Evolutionary conservation across 78 protist genomes (phyloP), one percentile per base, ranked within the genome.

Genomic region (Polysphondylium violaceum): DNA sequence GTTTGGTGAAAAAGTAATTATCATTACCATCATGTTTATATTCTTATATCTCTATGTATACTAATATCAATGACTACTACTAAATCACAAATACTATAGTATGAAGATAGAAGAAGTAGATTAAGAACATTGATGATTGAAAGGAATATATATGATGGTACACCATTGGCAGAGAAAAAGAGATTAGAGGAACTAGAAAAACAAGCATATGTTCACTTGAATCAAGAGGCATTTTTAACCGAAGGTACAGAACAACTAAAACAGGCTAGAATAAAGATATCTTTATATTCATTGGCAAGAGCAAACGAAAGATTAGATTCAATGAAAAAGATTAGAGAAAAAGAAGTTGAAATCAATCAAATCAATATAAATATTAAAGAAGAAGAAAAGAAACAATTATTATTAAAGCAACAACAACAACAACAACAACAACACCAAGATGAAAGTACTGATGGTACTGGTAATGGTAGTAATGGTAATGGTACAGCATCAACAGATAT

Each of bases 1-100:
- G 60, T 93, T 93, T 73, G 95, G 95, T 19, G 95, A 93, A 58
- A 75, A 64, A 33, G 86, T 86, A 36, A 60, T 75, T 23, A n/a
- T 36, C 8, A 21, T 44, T 53, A 47, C 78, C 78, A 73, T 73
- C 41, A 38, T 11, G 74, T 53, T 14, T 71, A 59, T 23, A 71
- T 8, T 29, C 50, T 59, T 25, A 23, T 17, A 51, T 50, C 41
- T 9, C 68, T 50, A 40, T 14, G 16, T 36, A 74, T 53, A 41
- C 59, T 43, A 36, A 53, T 58, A 5, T 14, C 25, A 35, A 74
- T 47, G 16, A 19, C 21, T 19, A 55, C 64, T 3, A 55, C 81
- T 38, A 33, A 51, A 21, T 53, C 63, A 27, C 35, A 8, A 2
- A 51, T 53, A 5, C 55, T 35, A 27, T 58, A 60, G 40, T 79